phyloP scores from a whole-genome alignment of 768 basidiomycete genomes.

The Mycena latifolia region DNA sequence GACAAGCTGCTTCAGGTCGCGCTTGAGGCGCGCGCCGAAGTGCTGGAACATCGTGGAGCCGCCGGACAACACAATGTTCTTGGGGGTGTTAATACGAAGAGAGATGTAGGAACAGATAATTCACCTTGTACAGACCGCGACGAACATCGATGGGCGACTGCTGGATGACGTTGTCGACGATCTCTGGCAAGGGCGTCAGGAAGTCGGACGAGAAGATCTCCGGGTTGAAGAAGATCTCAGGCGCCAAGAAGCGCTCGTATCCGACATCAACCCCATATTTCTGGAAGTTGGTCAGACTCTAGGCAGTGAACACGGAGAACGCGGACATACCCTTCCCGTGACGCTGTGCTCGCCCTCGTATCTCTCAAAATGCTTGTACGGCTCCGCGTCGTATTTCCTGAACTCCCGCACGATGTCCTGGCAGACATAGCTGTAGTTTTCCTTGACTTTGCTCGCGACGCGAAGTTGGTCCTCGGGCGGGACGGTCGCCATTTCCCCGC shows the following conservation, averaged over 20 bases:
- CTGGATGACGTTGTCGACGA: constrained; percentile 97
- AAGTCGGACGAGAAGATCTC: constrained; percentile 99
- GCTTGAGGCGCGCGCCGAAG: constrained; percentile 96
- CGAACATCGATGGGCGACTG: constrained; percentile 97
- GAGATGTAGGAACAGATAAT: constrained; percentile 8
- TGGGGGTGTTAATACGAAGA: neutral
- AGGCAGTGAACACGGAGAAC: constrained; percentile 1
- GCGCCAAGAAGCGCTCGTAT: constrained; percentile 98
- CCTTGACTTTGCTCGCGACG: constrained; percentile 95
- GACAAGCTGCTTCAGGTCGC: constrained; percentile 94
- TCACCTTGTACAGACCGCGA: constrained; percentile 94
- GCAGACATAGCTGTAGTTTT: constrained; percentile 98
- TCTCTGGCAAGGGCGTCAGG: constrained; percentile 94
- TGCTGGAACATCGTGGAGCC: constrained; percentile 99
- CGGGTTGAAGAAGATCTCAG: constrained; percentile 99
- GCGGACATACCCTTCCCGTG: constrained; percentile 80
- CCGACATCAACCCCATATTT: constrained; percentile 96
- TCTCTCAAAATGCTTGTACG: constrained; percentile 93
- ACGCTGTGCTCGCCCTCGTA: constrained; percentile 95
- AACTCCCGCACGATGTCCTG: constrained; percentile 99
- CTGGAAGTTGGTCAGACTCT: constrained; percentile 53
- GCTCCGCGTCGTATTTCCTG: constrained; percentile 97
- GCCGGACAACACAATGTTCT: constrained; percentile 98
- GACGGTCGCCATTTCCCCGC: constrained; percentile 90
- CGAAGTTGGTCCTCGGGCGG: constrained; percentile 95